These are phyloP conservation scores for Tolypocladium nubicola DNA, from an alignment of 2,329 filamentous ascomycete species.

Conservation along the genomic window DNA sequence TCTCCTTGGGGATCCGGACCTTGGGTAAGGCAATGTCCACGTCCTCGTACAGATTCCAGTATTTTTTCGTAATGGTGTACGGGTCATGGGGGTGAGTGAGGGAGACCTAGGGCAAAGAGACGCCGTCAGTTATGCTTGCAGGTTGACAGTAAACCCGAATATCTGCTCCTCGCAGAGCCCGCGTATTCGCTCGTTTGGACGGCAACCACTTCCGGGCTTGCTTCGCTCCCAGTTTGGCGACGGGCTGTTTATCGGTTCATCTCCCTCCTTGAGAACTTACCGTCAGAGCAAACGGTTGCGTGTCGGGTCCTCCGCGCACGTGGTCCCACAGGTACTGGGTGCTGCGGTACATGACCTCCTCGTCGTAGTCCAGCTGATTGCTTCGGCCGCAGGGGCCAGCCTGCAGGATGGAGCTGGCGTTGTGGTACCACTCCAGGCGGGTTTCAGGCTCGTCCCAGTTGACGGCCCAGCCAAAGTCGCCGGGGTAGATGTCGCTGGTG, in stretches of 20 bases:
- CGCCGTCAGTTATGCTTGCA: background rate
- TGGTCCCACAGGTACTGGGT: conserved; percentile 87
- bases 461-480: conserved; percentile 88
- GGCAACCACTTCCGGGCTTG: background rate
- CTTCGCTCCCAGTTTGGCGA: background rate
- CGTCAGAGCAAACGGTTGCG: conserved; percentile 77
- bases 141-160: background rate
- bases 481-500: conserved; percentile 93
- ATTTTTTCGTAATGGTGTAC: conserved; percentile 87
- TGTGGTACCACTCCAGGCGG: conserved; percentile 91
- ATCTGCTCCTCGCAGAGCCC: background rate
- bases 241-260: background rate
- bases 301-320: conserved; percentile 63
- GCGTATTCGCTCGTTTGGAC: background rate
- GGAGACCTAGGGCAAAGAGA: conserved; percentile 47
- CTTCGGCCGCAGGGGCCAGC: conserved; percentile 81
- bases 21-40: conserved; percentile 80
- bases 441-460: conserved; percentile 89
- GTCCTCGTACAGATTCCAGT: conserved; percentile 84
- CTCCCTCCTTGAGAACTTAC: conserved; percentile 18
- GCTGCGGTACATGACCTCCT: conserved; percentile 89
- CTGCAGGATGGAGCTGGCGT: conserved; percentile 86
- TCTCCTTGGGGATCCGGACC: conserved; percentile 65
- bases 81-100: conserved; percentile 92
- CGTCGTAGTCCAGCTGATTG: conserved; percentile 93